A percentile compares a stretch with the other conserved stretches of the same genome.
phyloP scores from a whole-genome alignment of 2,329 filamentous ascomycete species.

The Aspergillus sergii region DNA sequence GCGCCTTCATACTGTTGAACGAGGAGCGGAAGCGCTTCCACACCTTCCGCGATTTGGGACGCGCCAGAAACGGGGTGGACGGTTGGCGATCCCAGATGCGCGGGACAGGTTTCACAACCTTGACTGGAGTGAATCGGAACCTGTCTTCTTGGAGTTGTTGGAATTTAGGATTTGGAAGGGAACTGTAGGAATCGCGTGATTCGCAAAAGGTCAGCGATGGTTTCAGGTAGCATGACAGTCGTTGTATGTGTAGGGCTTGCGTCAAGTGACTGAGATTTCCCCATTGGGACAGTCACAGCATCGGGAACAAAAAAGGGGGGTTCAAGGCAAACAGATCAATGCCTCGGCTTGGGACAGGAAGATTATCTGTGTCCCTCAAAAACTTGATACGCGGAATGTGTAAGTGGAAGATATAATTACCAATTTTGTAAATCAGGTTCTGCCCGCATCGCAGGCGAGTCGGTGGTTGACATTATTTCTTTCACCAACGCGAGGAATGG shows the following conservation, averaged over 20 bases:
- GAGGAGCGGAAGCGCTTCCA: slow-evolving; percentile 48
- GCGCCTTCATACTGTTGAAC: slow-evolving; percentile 36
- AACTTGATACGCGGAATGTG: background rate
- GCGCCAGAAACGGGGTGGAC: slow-evolving; percentile 42
- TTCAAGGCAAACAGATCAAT: background rate
- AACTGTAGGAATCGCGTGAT: background rate
- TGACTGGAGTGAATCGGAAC: slow-evolving; percentile 47
- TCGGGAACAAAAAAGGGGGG: slow-evolving; percentile 1
- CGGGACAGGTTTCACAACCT: slow-evolving; percentile 35
- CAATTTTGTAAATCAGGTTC: slow-evolving; percentile 5
- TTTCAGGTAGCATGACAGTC: background rate
- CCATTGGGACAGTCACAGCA: background rate
- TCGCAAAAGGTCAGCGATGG: slow-evolving; percentile 15
- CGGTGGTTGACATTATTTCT: slow-evolving; percentile 13
- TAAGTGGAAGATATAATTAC: slow-evolving; percentile 9
- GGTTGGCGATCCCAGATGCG: slow-evolving; percentile 51
- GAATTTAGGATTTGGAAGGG: background rate
- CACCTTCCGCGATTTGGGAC: slow-evolving; percentile 46
- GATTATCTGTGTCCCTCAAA: background rate
- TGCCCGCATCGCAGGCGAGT: slow-evolving; percentile 4
- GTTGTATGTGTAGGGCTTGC: background rate
- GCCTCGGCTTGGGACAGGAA: background rate
- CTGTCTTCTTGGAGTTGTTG: slow-evolving; percentile 24
- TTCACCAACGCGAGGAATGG: slow-evolving; percentile 12
- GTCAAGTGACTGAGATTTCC: background rate